Evolutionary conservation across 1,284 basidiomycete species (phyloP).

Genomic region (Psilocybe mexicana): DNA sequence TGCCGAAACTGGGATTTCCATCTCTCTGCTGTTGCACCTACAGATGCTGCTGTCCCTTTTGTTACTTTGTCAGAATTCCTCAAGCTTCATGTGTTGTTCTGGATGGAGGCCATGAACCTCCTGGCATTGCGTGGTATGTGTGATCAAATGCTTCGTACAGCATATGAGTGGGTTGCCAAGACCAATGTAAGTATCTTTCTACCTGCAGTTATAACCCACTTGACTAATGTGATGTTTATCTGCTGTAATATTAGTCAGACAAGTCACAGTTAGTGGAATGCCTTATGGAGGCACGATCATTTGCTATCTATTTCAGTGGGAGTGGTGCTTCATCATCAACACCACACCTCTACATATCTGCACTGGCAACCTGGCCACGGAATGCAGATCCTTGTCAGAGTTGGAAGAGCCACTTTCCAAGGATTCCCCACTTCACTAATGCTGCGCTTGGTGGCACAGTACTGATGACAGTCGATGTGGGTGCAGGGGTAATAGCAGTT

Average conservation of each 20-base stretch:
- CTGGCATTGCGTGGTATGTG: slow-evolving; percentile 19
- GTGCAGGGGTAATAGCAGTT: no score
- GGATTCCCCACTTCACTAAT: slow-evolving; percentile 7
- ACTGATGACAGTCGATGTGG: no score
- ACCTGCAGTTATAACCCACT: background rate
- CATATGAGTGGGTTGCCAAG: slow-evolving; percentile 10
- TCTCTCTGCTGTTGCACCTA: background rate
- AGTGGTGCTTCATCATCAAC: slow-evolving; percentile 14
- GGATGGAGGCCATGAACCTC: slow-evolving; percentile 25
- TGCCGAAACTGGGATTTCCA: slow-evolving; percentile 21
- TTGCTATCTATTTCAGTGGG: slow-evolving; percentile 21
- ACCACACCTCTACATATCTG: slow-evolving; percentile 22
- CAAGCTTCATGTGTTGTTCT: slow-evolving; percentile 19
- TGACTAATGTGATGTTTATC: background rate
- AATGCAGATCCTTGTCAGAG: background rate
- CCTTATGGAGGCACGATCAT: slow-evolving; percentile 17
- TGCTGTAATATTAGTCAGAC: no score
- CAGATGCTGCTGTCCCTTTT: no score
- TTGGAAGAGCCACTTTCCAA: slow-evolving; percentile 9
- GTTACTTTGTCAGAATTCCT: slow-evolving; percentile 18
- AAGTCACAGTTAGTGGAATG: slow-evolving; percentile 7
- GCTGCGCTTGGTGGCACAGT: background rate
- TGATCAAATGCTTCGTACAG: slow-evolving; percentile 15
- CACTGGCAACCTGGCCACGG: slow-evolving; percentile 11
- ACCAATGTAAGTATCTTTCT: slow-evolving; percentile 8